A percentile compares a stretch with the other conserved stretches of the same genome.
phyloP scores from a whole-genome alignment of 805 yeast species.

The Candida dendrica region DNA sequence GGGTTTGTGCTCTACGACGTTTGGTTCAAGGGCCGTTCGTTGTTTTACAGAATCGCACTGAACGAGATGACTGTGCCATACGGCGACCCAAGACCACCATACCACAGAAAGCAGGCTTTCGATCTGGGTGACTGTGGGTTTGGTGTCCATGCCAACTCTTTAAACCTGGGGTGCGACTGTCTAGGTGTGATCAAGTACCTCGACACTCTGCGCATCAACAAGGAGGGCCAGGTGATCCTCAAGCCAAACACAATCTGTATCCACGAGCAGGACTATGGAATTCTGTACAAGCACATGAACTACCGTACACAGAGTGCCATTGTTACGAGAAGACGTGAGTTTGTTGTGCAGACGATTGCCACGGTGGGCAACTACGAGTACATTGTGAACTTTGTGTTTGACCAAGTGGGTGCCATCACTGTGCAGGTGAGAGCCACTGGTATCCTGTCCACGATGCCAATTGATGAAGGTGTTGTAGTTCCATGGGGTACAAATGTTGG shows the following conservation, averaged over 20 bases:
- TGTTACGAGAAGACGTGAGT: constrained; percentile 66
- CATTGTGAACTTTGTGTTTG: constrained; percentile 62
- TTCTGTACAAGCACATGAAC: constrained; percentile 72
- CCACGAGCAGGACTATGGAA: constrained; percentile 76
- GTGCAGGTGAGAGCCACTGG: constrained; percentile 83
- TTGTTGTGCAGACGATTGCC: constrained; percentile 72
- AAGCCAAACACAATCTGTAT: constrained; percentile 69
- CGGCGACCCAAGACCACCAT: constrained; percentile 79
- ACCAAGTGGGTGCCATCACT: constrained; percentile 70
- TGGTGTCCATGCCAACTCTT: constrained; percentile 63
- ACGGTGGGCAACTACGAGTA: constrained; percentile 84
- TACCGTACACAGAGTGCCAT: constrained; percentile 65
- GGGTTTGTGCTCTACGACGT: constrained; percentile 72
- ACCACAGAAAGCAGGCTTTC: constrained; percentile 80
- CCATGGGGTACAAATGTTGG: constrained; percentile 70
- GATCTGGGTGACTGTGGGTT: constrained; percentile 84
- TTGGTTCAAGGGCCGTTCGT: constrained; percentile 67
- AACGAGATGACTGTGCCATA: constrained; percentile 87
- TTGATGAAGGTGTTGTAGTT: constrained; percentile 58
- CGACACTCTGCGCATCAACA: constrained; percentile 50
- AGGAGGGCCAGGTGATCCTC: constrained; percentile 53
- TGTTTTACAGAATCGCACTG: constrained; percentile 64
- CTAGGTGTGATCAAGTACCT: constrained; percentile 71
- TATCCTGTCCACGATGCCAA: constrained; percentile 78
- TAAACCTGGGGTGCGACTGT: constrained; percentile 75